Evolutionary conservation across 176 grass and related monocot species (phyloP).

Genomic region (Aegilops longissima): DNA sequence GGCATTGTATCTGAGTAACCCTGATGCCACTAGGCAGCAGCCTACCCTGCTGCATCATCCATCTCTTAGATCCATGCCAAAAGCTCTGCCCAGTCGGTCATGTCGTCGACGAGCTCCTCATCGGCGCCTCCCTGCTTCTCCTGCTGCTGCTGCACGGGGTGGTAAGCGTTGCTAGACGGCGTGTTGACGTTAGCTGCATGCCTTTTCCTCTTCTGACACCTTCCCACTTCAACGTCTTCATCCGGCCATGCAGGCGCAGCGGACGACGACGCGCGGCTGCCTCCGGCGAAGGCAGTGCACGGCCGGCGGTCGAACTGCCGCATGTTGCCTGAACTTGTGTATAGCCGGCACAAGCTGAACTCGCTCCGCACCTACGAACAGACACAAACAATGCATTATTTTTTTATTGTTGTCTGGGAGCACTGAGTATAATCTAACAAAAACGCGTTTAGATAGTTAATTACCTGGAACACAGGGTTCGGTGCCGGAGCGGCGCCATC

Average conservation of each 20-base stretch:
- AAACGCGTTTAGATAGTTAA: background rate
- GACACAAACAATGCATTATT: slow-evolving; percentile 10
- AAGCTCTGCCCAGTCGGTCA: slow-evolving; percentile 23
- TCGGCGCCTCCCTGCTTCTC: background rate
- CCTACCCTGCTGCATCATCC: no score
- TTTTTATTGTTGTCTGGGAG: background rate
- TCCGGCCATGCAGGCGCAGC: background rate
- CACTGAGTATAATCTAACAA: background rate
- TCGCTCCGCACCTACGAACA: slow-evolving; percentile 57
- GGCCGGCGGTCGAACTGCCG: slow-evolving; percentile 85
- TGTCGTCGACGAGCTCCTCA: slow-evolving; percentile 9
- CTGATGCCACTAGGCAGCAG: no score
- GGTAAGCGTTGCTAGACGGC: slow-evolving; percentile 14
- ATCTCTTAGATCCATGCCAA: slow-evolving; percentile 22
- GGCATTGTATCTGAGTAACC: no score
- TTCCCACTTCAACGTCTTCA: background rate
- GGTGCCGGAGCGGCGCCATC: background rate
- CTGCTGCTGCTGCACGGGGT: slow-evolving; percentile 1
- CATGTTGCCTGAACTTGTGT: slow-evolving; percentile 57
- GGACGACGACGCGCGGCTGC: background rate
- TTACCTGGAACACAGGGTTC: slow-evolving; percentile 37
- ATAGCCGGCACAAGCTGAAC: slow-evolving; percentile 84
- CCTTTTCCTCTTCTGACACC: slow-evolving; percentile 40
- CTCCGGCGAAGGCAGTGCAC: background rate
- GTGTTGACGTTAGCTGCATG: slow-evolving; percentile 7